phyloP scores from a whole-genome alignment of 1,284 basidiomycete species.

The Gomphus bonarii region DNA sequence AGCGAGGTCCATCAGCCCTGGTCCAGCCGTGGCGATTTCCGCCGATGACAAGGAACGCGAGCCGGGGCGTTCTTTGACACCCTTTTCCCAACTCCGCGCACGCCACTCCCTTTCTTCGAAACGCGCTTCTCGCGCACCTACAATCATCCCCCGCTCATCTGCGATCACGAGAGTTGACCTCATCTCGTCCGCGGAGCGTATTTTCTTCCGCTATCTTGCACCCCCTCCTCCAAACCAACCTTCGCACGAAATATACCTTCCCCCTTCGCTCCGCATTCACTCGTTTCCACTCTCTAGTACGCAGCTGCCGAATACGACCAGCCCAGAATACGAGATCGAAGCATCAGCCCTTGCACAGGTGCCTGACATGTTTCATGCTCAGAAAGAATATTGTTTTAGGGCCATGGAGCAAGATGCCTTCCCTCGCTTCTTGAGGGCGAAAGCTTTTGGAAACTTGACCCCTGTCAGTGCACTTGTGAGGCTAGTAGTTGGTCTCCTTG shows the following conservation, averaged over 20 bases:
- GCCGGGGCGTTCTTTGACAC: slow-evolving; percentile 59
- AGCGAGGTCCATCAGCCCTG: slow-evolving; percentile 40
- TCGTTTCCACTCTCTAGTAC: slow-evolving; percentile 62
- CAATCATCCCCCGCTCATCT: slow-evolving; percentile 79
- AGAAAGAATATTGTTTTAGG: slow-evolving; percentile 96
- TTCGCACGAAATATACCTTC: slow-evolving; percentile 86
- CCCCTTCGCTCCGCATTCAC: slow-evolving; percentile 74
- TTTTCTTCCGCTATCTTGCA: slow-evolving; percentile 88
- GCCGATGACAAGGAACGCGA: slow-evolving; percentile 31
- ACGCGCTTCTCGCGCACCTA: slow-evolving; percentile 73
- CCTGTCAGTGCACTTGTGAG: slow-evolving; percentile 81
- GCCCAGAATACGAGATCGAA: slow-evolving; percentile 43
- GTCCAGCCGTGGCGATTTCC: slow-evolving; percentile 27
- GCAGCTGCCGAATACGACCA: slow-evolving; percentile 54
- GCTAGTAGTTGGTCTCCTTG: slow-evolving; percentile 74
- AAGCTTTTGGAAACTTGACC: slow-evolving; percentile 95
- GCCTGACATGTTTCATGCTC: slow-evolving; percentile 93
- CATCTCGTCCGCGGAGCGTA: slow-evolving; percentile 88
- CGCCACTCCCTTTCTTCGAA: slow-evolving; percentile 48
- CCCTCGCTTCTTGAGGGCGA: slow-evolving; percentile 88
- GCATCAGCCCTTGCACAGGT: slow-evolving; percentile 76
- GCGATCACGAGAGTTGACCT: slow-evolving; percentile 88
- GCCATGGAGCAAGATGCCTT: slow-evolving; percentile 98
- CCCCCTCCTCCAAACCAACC: slow-evolving; percentile 44
- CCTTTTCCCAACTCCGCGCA: slow-evolving; percentile 32